Base-by-base conservation (phyloP, 495 filamentous ascomycete species). In the Xylaria scruposa region DNA sequence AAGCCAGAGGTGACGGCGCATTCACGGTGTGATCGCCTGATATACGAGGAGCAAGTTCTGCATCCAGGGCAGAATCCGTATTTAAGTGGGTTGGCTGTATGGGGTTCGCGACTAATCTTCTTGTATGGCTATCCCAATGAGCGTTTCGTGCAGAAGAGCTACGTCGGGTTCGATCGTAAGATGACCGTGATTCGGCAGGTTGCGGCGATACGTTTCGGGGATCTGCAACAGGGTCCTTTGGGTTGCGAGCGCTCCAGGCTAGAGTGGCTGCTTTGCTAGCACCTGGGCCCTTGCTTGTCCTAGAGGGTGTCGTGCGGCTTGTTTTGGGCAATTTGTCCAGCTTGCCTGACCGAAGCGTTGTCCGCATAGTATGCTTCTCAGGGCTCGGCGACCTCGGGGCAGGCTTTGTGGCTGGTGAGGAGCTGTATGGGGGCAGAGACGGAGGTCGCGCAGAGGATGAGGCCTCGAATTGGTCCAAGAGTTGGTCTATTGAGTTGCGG, bases 221-320 rank as follows among this genome's bases (percentile, higher is more conserved):
- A 67, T 70, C 75, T 54, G 75, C 58, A n/a, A 73, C 36, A 9
- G 72, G 61, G 65, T 71, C 74, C 78, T 72, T 72, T 58, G 51
- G 76, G 76, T 62, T 78, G 68, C 72, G 72, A 59, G 85, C 87
- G 54, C 85, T 89, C 95, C 95, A 99, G 21, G 95, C 95, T 46
- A 97, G 81, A 2, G 92, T 91, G 1, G 96, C 96, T 17, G 96
- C 96, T 79, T 93, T 97, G 53, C 92, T 94, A 38, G 94, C 93
- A 3, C 85, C 84, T 0, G 82, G 83, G 26, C 82, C 83, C 40
- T 84, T 85, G 33, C 46, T 74, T 60, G 71, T 68, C 67, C 73
- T 77, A 33, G 77, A 74, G 54, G 75, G 71, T 56, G 75, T 71
- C 53, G 60, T 47, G 12, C 79, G 82, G 74, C 81, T 80, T 51